Percentiles rank a stretch among this genome's conserved stretches.
phyloP scores from a whole-genome alignment of 2,329 filamentous ascomycete species.

The Fulvia fulva region DNA sequence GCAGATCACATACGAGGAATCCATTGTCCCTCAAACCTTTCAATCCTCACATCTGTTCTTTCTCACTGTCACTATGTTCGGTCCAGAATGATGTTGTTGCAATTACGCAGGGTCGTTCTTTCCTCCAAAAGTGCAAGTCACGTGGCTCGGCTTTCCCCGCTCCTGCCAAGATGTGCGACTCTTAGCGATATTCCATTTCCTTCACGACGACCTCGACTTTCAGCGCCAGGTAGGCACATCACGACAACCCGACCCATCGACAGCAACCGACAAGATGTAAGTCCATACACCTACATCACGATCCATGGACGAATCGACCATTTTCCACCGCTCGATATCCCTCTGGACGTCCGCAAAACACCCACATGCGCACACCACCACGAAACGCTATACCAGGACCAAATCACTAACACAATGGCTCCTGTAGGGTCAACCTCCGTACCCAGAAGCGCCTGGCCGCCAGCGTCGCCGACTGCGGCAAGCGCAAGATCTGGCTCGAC shows the following conservation, averaged over 20 bases:
- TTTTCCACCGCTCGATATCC: background rate
- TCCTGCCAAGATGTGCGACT: background rate
- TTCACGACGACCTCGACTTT: background rate
- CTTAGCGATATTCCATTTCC: background rate
- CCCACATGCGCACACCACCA: background rate
- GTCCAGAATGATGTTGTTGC: too few relatives aligned
- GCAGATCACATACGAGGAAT: too few relatives aligned
- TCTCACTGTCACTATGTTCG: background rate
- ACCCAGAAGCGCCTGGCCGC: slow-evolving; percentile 99
- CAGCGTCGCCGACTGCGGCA: slow-evolving; percentile 95
- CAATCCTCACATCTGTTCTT: background rate
- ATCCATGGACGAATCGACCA: background rate
- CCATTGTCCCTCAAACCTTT: background rate
- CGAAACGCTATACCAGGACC: background rate
- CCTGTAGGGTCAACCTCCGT: slow-evolving; percentile 91
- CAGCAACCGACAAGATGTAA: slow-evolving; percentile 11
- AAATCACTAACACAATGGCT: slow-evolving; percentile 28
- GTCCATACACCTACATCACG: background rate
- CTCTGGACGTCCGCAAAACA: background rate
- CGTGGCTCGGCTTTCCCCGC: background rate
- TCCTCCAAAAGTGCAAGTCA: too few relatives aligned
- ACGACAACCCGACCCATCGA: slow-evolving; percentile 8
- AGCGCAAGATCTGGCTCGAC: slow-evolving; percentile 99
- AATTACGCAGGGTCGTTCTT: too few relatives aligned
- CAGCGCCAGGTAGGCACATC: background rate